These are phyloP conservation scores for Bipolaris zeicola DNA, from an alignment of 2,329 filamentous ascomycete species.

Conservation along the genomic window DNA sequence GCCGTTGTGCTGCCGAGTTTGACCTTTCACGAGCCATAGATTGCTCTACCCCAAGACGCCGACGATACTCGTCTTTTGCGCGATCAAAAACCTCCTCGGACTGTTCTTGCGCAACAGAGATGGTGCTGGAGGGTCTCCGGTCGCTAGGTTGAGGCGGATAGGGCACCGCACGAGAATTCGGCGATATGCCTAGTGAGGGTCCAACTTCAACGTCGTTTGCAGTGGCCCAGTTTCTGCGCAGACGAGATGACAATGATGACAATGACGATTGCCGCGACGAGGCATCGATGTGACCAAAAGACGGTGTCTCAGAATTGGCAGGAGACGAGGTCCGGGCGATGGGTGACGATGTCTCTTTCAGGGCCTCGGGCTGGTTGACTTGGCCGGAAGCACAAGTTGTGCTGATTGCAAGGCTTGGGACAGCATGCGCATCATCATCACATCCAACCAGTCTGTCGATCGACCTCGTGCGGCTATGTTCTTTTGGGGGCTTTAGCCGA, in stretches of 20 bases:
- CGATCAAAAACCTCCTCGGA: constrained; percentile 43
- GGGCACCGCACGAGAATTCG: constrained; percentile 11
- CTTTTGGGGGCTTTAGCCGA: constrained; percentile 51
- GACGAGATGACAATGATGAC: constrained; percentile 46
- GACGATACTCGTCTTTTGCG: constrained; percentile 48
- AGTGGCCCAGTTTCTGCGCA: constrained; percentile 30
- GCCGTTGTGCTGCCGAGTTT: constrained; percentile 29
- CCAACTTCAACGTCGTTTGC: constrained; percentile 35
- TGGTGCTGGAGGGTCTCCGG: constrained; percentile 12
- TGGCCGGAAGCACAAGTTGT: constrained; percentile 66
- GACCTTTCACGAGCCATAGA: constrained; percentile 35
- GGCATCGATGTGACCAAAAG: constrained; percentile 27
- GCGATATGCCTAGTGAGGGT: constrained; percentile 24
- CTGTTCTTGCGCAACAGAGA: constrained; percentile 26
- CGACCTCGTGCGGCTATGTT: constrained; percentile 61
- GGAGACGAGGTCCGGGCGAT: constrained; percentile 49
- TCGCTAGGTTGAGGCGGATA: constrained; percentile 3
- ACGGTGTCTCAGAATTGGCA: constrained; percentile 49
- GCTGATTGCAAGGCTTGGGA: constrained; percentile 68
- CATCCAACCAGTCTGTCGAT: constrained; percentile 66
- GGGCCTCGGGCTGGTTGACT: constrained; percentile 57
- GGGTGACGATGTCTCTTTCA: constrained; percentile 50
- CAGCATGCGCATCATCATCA: constrained; percentile 67
- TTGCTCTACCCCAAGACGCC: constrained; percentile 43
- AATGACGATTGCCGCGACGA: constrained; percentile 49